Evolutionary conservation across 2,329 filamentous ascomycete species (phyloP).

Genomic region (Curvularia sp.): DNA sequence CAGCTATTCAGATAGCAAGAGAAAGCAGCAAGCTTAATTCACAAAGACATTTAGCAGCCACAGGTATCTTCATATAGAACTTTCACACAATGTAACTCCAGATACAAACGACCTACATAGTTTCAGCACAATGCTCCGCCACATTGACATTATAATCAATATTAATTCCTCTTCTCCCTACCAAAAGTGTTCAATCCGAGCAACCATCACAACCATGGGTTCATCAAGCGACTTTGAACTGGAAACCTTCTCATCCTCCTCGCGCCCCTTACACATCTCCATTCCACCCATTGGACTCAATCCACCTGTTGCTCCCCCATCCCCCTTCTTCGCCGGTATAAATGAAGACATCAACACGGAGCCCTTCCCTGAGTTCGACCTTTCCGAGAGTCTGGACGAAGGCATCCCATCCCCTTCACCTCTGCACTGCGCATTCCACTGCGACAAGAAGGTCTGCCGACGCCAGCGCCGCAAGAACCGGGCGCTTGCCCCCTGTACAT

Average conservation of each 20-base stretch:
- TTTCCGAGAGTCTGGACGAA: neutral
- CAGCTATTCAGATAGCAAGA: neutral
- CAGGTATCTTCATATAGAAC: neutral
- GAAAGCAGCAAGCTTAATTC: neutral
- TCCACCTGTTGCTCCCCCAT: slow-evolving; percentile 5
- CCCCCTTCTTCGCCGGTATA: slow-evolving; percentile 12
- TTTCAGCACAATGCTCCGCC: neutral
- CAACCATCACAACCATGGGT: neutral
- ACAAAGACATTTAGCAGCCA: neutral
- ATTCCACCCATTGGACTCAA: neutral
- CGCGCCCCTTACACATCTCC: neutral
- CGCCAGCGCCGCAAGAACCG: neutral
- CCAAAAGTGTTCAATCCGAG: neutral
- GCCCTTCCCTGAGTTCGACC: slow-evolving; percentile 9
- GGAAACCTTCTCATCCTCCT: neutral
- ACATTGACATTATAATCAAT: neutral
- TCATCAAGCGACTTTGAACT: neutral
- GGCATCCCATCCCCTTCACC: neutral
- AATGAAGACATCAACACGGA: slow-evolving; percentile 10
- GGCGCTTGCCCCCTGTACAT: too few species aligned
- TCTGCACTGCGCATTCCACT: slow-evolving; percentile 3
- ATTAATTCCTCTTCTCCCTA: neutral
- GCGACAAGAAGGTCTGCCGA: neutral
- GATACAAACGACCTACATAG: neutral
- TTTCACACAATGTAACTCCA: neutral